Evolutionary conservation across 192 early-diverging fungal species (phyloP), one percentile per base, ranked within the genome.

Genomic region (Mortierella alpina): DNA sequence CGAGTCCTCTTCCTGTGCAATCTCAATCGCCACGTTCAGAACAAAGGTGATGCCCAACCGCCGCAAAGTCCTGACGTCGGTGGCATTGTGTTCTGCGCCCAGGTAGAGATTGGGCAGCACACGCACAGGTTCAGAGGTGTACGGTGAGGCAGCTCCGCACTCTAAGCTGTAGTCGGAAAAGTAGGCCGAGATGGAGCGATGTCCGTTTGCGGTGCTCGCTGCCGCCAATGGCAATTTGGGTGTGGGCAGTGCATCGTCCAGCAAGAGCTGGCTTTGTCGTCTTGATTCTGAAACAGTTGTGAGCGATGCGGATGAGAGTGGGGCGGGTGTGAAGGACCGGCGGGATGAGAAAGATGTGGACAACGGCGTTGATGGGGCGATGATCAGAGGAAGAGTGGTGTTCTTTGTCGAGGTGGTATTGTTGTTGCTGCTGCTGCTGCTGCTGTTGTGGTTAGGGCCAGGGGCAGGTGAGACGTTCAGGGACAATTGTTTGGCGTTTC

Each of bases 1-100:
- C 60, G 52, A 20, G 6, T 52, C 52, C 18, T 67, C 64, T 12
- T 79, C 69, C 44, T 58, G 83, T 50, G 82, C 82, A 45, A 95
- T 89, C 73, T 95, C 94, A 7, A 87, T 82, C 7, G 92, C 94
- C 22, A 94, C 92, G 75, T 95, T 95, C 49, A 95, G 49, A 41
- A 95, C 88, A 51, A 72, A 87, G 8, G 84, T 83, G 64, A 95
- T 87, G 40, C 82, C 76, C 18, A 91, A 75, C 10, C 84, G 61
- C 15, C 78, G 70, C 0, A 95, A 72, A 8, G 86, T 69, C 20
- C 49, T 15, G 18, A 82, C n/a, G 72, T 94, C 86, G 17, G 82
- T 73, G 20, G 92, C 91, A 74, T 91, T 92, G 49, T 86, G 72
- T 66, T 90, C 87, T 52, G 84, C 85, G 9, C 94, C 93, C 9